Evolutionary conservation across 148 eudicot species (phyloP), one percentile per base, ranked within the genome.

Genomic region (Vaccinium darrowii): DNA sequence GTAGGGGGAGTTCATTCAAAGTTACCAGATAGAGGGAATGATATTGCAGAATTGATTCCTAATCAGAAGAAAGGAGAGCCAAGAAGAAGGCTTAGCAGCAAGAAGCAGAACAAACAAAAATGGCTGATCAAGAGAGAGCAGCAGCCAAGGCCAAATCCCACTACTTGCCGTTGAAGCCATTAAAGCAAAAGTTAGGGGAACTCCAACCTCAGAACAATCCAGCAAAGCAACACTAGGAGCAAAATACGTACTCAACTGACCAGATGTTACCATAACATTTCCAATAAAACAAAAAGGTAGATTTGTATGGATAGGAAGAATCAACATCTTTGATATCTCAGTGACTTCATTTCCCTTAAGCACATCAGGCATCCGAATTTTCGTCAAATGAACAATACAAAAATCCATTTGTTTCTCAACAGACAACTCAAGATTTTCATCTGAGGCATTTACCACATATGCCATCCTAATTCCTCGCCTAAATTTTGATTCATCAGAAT

Each of bases 251-350:
- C 12, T 54, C 21, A 79, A 53, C 65, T 5, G 30, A 14, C 18
- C 65, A 56, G 54, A 79, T 27, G 16, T 52, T 54, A 54, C 18
- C 65, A 14, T 33, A 52, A 33, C 7, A 49, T 78, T 53, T 78
- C 43, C 65, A 16, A 49, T 5, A 12, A 25, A 25, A 53, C 25
- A 79, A 7, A 5, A 54, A 4, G 0, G 8, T 7, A 69, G 18
- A 79, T 73, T 51, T 60, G 82, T 81, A 82, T 84, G 8, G 74
- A 71, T 73, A 85, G 82, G 54, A 82, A 77, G n/a, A 82, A 86
- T 53, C 39, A 43, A 74, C 69, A 84, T 43, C 74, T 69, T 15
- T 8, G 23, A 65, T 16, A 82, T 51, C 23, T 18, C 14, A 52
- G 63, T 47, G 51, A 13, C 65, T 16, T 80, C 8, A 36, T 73